A percentile compares a stretch with the other conserved stretches of the same genome.
Conservation (phyloP, 495 filamentous ascomycete species). For the Tuber calosporum region DNA sequence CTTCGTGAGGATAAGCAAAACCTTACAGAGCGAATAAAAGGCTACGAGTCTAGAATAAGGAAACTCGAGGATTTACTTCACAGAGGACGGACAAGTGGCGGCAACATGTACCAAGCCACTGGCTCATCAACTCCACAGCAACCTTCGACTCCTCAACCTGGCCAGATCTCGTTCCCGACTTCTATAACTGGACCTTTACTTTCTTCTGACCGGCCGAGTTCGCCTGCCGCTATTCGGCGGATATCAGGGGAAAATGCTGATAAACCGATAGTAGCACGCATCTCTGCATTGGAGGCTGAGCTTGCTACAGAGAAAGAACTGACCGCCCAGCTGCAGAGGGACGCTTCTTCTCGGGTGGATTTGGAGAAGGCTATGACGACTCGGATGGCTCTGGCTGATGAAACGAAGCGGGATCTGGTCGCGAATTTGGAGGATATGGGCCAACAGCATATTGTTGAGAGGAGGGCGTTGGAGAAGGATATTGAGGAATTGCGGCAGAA, state of each 20-base stretch:
- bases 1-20: slow-evolving; percentile 73
- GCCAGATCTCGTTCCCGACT: slow-evolving; percentile 18
- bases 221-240: slow-evolving; percentile 26
- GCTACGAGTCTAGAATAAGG: slow-evolving; percentile 81
- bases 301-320: slow-evolving; percentile 59
- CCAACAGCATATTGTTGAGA: slow-evolving; percentile 76
- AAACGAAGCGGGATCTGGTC: slow-evolving; percentile 90
- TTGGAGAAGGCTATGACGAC: slow-evolving; percentile 59
- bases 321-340: slow-evolving; percentile 52
- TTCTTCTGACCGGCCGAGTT: slow-evolving; percentile 47
- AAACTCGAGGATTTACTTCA: slow-evolving; percentile 91
- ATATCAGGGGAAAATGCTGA: slow-evolving; percentile 26
- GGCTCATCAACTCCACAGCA: slow-evolving; percentile 53
- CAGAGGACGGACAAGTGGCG: slow-evolving; percentile 44
- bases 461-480: slow-evolving; percentile 70
- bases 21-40: slow-evolving; percentile 70
- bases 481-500: slow-evolving; percentile 64
- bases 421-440: slow-evolving; percentile 89
- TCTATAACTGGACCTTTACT: slow-evolving; percentile 16
- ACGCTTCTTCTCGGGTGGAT: slow-evolving; percentile 52
- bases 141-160: slow-evolving; percentile 49
- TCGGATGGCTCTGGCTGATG: slow-evolving; percentile 56
- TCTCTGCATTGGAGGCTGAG: slow-evolving; percentile 76
- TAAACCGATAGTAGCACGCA: slow-evolving; percentile 49
- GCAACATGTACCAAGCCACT: slow-evolving; percentile 45